Evolutionary conservation across 257 asterid species (phyloP).

Genomic region (Nicotiana attenuata): DNA sequence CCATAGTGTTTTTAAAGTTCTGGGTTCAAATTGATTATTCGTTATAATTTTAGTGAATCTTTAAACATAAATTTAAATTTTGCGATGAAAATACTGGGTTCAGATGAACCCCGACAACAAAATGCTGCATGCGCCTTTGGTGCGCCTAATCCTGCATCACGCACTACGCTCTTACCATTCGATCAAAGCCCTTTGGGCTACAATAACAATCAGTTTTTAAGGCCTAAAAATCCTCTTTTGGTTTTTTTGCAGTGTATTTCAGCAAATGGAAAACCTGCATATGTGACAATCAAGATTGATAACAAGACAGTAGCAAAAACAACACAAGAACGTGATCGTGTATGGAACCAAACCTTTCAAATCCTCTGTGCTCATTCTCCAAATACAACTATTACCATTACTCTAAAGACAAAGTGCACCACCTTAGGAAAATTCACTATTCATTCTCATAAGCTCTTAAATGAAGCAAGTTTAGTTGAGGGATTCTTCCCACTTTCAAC

Average conservation of each 20-base stretch:
- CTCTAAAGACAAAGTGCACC: slow-evolving; percentile 47
- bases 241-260: slow-evolving; percentile 50
- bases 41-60: no score
- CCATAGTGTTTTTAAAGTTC: no score
- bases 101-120: no score
- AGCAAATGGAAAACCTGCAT: slow-evolving; percentile 43
- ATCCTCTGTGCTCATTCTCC: slow-evolving; percentile 78
- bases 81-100: no score
- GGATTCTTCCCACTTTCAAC: slow-evolving; percentile 61
- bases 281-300: slow-evolving; percentile 65
- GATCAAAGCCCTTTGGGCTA: background rate
- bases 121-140: no score
- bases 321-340: slow-evolving; percentile 39
- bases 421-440: slow-evolving; percentile 51
- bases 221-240: background rate
- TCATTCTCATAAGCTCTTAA: slow-evolving; percentile 41
- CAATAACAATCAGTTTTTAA: background rate
- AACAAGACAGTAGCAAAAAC: slow-evolving; percentile 66
- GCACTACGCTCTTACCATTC: background rate
- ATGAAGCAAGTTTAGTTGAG: slow-evolving; percentile 47
- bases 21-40: no score
- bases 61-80: no score
- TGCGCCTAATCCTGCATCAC: background rate
- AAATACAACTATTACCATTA: slow-evolving; percentile 51
- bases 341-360: slow-evolving; percentile 83